Evolutionary conservation across 306 rosid genomes (phyloP).

Genomic region (Acmispon strigosus): DNA sequence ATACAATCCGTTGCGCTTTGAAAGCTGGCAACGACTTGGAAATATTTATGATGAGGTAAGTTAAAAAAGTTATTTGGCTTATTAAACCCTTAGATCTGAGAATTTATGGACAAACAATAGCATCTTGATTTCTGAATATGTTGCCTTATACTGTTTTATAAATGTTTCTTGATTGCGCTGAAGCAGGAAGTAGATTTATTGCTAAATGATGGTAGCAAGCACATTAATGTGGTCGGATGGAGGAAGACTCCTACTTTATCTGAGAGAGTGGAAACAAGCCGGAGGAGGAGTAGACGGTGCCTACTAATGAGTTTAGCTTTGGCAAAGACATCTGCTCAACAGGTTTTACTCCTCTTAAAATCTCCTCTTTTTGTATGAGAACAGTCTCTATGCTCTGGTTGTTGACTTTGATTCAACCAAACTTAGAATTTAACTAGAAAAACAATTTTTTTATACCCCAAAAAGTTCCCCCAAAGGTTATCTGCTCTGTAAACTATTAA

Average conservation of each 20-base stretch:
- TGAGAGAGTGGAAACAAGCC: conserved; percentile 84
- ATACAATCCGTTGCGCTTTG: conserved; percentile 80
- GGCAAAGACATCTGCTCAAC: conserved; percentile 83
- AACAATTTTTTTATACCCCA: background rate
- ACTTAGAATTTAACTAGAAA: background rate
- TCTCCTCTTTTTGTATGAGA: conserved; percentile 16
- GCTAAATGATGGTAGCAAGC: conserved; percentile 97
- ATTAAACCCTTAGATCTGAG: conserved; percentile 7
- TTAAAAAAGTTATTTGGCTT: conserved; percentile 14
- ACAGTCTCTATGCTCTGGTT: conserved; percentile 7
- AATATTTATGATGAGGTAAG: conserved; percentile 89
- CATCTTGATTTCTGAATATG: conserved; percentile 12
- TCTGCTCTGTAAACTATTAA: background rate
- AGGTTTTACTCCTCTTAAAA: conserved; percentile 37
- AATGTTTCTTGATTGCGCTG: conserved; percentile 21
- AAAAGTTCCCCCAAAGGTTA: background rate
- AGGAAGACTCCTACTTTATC: conserved; percentile 76
- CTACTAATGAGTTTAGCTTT: conserved; percentile 91
- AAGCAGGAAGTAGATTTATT: conserved; percentile 93
- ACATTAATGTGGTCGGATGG: conserved; percentile 89
- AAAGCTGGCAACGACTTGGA: conserved; percentile 95
- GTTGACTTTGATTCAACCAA: background rate
- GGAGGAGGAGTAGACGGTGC: conserved; percentile 96
- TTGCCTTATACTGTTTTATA: background rate
- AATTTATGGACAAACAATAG: conserved; percentile 1